Evolutionary conservation across 2,329 filamentous ascomycete genomes (phyloP), one percentile per base, ranked within the genome.

Genomic region (Aspergillus carbonarius): DNA sequence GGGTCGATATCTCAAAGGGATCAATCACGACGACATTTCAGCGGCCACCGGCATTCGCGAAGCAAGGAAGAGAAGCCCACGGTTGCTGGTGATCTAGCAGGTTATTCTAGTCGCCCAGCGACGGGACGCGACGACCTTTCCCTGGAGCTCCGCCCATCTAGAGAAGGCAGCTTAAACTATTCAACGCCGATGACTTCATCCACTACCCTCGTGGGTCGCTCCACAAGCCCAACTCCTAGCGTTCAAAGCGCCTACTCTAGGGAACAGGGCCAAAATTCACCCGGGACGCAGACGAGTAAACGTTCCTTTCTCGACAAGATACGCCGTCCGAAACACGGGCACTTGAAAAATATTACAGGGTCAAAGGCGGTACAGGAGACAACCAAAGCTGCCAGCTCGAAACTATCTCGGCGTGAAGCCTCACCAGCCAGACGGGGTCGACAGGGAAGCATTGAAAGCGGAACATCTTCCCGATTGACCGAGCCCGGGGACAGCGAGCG

Each of bases 191-290:
- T 83, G 68, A 79, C 76, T 48, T 83, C 82, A 30, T 75, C 77
- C 13, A 77, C 77, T 6, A 79, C 74, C 20, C 74, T 84, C 35
- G 75, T 81, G 72, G 83, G 78, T 65, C 88, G 92, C 64, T 87
- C 91, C 12, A 85, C 90, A 60, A 96, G 93, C 74, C 92, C 93
- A 25, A 91, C 91, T 0, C 90, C 92, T 7, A 95, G 91, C 73
- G 81, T 84, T 42, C 84, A 84, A 66, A 91, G 88, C 69, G 82
- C 79, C 20, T 78, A 79, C 75, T 84, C 75, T 71, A 81, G 72
- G 70, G 82, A 75, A 68, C 78, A 65, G 57, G 68, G 72, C n/a
- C 73, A 72, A 42, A 67, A 66, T 72, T 81, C 67, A 63, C 78
- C 78, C 5, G 67, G 72, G 4, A 70, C 71, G 12, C 65, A 67